Evolutionary conservation across 257 asterid genomes (phyloP).

Genomic region (Fraxinus quadrangulata): DNA sequence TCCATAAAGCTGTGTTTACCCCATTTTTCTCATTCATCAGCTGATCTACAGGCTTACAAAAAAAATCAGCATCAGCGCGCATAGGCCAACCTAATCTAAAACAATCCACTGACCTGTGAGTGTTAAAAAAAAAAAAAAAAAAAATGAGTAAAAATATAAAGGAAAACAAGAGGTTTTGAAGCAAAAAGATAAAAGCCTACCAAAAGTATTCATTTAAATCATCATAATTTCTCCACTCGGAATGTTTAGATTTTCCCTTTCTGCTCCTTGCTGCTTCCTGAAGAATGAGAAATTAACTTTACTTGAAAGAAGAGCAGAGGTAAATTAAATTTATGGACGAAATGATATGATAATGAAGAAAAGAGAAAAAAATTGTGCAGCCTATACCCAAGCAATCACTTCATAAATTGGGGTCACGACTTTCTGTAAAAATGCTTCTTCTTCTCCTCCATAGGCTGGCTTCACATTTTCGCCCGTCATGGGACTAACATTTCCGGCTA

Average conservation of each 20-base stretch:
- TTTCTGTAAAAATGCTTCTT: conserved; percentile 63
- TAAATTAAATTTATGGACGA: background rate
- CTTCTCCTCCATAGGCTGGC: conserved; percentile 80
- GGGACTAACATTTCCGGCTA: conserved; percentile 72
- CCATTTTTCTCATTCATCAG: conserved; percentile 39
- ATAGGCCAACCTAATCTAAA: conserved; percentile 79
- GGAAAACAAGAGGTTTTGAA: background rate
- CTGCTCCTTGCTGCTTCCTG: conserved; percentile 67
- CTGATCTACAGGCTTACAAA: conserved; percentile 36
- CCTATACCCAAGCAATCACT: conserved; percentile 60
- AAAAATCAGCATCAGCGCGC: conserved; percentile 69
- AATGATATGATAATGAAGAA: background rate
- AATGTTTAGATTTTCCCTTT: conserved; percentile 84
- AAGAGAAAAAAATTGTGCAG: conserved; percentile 16
- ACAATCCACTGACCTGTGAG: conserved; percentile 60
- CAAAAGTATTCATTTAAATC: conserved; percentile 95
- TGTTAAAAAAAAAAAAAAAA: background rate
- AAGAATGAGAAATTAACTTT: conserved; percentile 1
- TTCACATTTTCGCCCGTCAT: conserved; percentile 73
- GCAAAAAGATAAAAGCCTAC: conserved; percentile 37
- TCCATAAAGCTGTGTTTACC: conserved; percentile 25
- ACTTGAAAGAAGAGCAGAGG: background rate
- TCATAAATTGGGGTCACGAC: conserved; percentile 71
- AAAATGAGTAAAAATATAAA: conserved; percentile 14
- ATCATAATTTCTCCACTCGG: conserved; percentile 98